Evolutionary conservation across 2,329 filamentous ascomycete species (phyloP), one percentile per base, ranked within the genome.

Genomic region (Hypoxylon sp.): DNA sequence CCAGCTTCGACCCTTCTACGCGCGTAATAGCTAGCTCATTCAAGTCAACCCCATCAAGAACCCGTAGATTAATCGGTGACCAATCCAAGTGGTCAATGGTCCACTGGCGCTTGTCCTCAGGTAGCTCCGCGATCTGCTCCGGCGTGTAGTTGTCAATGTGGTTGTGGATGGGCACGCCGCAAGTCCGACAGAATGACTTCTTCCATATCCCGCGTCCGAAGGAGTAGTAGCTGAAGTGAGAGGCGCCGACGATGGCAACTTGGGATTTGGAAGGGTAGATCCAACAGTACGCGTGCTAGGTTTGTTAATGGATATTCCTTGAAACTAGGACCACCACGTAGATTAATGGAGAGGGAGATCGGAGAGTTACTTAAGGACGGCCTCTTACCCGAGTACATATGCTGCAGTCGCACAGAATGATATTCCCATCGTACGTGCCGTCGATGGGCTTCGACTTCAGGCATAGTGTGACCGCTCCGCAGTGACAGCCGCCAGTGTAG

Each of bases 401-500:
- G 72, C 83, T 85, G 77, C 84, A 85, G 72, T 84, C 82, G 75
- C 83, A 85, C 46, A 83, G 80, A 2, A 80, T 30, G 3, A 81
- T 66, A 0, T 23, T 59, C 6, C 76, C 79, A 2, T 75, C 64
- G 25, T 72, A 77, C n/a, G 73, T 80, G 73, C 68, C 75, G 65
- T 82, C 79, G 7, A 85, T 69, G 1, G 80, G 78, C 67, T 79
- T 79, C 59, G 75, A 77, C 46, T 75, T 77, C 36, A 84, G 45
- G 1, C 82, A 79, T 1, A 84, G 53, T 6, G 78, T 80, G 23
- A 85, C 75, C 11, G 78, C 79, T 30, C 84, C 83, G 74, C 84
- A 86, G 73, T 85, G 84, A 72, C 84, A 86, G 70, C 81, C 80
- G 14, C 84, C 84, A 11, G 81, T 80, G 68, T 85, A 83, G 5